A percentile compares a stretch with the other conserved stretches of the same genome.
Evolutionary conservation across 352 stramenopile species (phyloP).

Genomic region (Phytopythium chamaehyphon): DNA sequence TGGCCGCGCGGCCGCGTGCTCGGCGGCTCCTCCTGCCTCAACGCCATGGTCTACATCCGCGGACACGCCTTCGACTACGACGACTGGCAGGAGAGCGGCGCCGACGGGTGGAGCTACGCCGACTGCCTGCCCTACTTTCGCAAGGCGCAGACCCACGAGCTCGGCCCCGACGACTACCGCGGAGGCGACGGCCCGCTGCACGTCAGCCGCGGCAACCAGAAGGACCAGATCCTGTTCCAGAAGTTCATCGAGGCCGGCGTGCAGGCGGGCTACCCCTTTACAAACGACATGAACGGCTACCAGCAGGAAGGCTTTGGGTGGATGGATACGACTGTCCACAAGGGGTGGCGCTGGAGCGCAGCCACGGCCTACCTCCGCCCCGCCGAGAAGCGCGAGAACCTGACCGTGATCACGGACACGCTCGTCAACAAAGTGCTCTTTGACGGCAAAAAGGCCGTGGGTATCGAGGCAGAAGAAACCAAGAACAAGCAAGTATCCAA

Average conservation of each 20-base stretch:
- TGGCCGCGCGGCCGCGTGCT: constrained; percentile 88
- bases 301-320: constrained; percentile 89
- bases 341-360: constrained; percentile 78
- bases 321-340: constrained; percentile 87
- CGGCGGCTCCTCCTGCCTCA: constrained; percentile 85
- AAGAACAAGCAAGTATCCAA: constrained; percentile 45
- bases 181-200: constrained; percentile 80
- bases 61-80: constrained; percentile 87
- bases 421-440: constrained; percentile 85
- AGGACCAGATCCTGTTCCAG: constrained; percentile 83
- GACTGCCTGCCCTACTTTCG: constrained; percentile 89
- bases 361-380: constrained; percentile 75
- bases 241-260: constrained; percentile 87
- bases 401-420: constrained; percentile 78
- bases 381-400: constrained; percentile 54
- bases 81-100: constrained; percentile 67
- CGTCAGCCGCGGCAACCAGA: constrained; percentile 73
- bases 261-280: constrained; percentile 83
- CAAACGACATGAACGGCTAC: constrained; percentile 88
- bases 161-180: constrained; percentile 73
- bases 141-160: constrained; percentile 77
- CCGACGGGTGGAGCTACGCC: constrained; percentile 81
- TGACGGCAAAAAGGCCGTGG: constrained; percentile 70
- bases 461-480: constrained; percentile 67
- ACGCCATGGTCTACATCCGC: constrained; percentile 90